Base-by-base conservation (phyloP, 1,284 basidiomycete genomes). In the Ceratobasidium sp. region DNA sequence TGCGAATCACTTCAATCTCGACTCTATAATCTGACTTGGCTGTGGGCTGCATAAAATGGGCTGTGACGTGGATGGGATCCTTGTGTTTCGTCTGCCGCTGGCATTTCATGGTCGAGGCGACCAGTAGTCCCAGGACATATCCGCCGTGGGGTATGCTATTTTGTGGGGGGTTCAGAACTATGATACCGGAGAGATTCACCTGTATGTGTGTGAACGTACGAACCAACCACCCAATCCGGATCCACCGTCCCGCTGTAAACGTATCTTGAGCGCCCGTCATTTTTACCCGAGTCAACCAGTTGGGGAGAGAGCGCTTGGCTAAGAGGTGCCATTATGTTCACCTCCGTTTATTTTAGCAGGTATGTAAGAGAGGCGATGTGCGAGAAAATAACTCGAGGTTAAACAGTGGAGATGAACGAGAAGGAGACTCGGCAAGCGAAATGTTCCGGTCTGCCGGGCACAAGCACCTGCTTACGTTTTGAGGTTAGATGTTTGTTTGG, bases 11-110 rank as follows among this genome's bases (percentile, higher is more conserved):
- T 10, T 80, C 81, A 1, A 90, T 79, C 43, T 80, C 84, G 14
- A 89, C 82, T 69, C 84, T 82, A 73, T 85, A 86, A 3, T 78
- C 80, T 2, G 79, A 73, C 30, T 72, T 48, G 0, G 79, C 77
- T 1, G 85, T 82, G 0, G 85, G 79, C 41, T 83, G 81, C 45
- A 89, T 80, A 75, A 83, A 91, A 75, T 89, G 86, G 1, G 86
- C 86, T 2, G 85, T 87, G 61, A 88, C 78, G 76, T 89, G 85
- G 39, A 89, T 79, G 4, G 86, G 85, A 74, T 90, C 88, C 21
- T 78, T 79, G 76, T 88, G 87, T 10, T 76, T 34, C 1, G 85
- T 83, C 6, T 72, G 64, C 1, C 82, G 78, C 78, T 89, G 88
- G 64, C 85, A 78, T 71, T 83, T 80, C 9, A 86, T 82, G 69